phyloP scores from a whole-genome alignment of 495 filamentous ascomycete species.

The Trichocladium uniseriatum region DNA sequence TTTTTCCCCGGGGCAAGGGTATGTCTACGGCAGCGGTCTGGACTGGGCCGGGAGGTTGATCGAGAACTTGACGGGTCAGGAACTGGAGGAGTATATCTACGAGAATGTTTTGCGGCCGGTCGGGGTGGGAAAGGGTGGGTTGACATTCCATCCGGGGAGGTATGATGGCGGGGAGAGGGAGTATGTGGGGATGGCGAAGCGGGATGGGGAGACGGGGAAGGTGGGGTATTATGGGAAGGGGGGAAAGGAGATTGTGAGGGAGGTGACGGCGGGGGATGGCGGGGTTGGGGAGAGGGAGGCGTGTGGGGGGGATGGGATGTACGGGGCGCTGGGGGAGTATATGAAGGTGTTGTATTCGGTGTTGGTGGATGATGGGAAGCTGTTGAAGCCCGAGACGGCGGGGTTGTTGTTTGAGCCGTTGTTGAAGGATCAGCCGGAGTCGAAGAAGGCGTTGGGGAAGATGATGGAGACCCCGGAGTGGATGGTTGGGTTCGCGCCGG shows the following conservation, averaged over 20 bases:
- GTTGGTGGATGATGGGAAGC: conserved; percentile 24
- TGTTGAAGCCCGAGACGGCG: conserved; percentile 21
- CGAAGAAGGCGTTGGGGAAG: conserved; percentile 15
- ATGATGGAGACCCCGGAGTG: conserved; percentile 14
- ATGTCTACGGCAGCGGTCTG: conserved; percentile 27
- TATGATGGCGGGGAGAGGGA: neutral
- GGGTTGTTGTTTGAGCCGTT: conserved; percentile 25
- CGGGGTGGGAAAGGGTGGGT: neutral
- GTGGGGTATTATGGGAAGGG: too few species aligned
- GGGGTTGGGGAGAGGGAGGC: neutral
- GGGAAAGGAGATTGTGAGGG: too few species aligned
- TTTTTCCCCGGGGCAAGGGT: conserved; percentile 31
- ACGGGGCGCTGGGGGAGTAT: conserved; percentile 21
- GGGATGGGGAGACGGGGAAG: conserved; percentile 10
- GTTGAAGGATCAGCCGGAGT: conserved; percentile 9
- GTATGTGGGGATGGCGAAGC: conserved; percentile 13
- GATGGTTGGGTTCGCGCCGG: conserved; percentile 19
- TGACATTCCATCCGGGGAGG: too few species aligned
- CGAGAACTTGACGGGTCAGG: conserved; percentile 17
- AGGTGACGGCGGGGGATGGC: too few species aligned
- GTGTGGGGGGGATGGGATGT: conserved; percentile 28
- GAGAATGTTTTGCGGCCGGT: conserved; percentile 21
- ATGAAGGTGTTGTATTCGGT: conserved; percentile 21
- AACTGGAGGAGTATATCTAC: conserved; percentile 23
- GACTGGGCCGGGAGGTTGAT: conserved; percentile 31